A percentile compares a stretch with the other conserved stretches of the same genome.
Conservation (phyloP, 345 rosid species). For the Lepidium sativum region DNA sequence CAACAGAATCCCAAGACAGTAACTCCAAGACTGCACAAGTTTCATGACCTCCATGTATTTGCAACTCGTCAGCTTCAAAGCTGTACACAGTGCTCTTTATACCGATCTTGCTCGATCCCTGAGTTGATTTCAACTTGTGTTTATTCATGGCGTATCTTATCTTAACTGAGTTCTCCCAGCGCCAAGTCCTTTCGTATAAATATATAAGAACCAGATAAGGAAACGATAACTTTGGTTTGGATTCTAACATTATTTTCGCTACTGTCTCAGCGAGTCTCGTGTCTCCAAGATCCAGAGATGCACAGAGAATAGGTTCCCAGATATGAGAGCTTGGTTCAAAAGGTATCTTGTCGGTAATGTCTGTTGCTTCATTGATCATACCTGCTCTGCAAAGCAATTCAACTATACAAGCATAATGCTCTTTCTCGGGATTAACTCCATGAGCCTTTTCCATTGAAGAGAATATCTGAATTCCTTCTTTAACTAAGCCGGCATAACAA, state of each 20-base stretch:
- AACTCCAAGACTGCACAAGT: slow-evolving; percentile 32
- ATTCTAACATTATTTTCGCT: slow-evolving; percentile 39
- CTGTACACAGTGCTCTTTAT: slow-evolving; percentile 29
- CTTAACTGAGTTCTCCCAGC: slow-evolving; percentile 56
- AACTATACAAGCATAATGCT: slow-evolving; percentile 51
- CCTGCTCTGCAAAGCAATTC: slow-evolving; percentile 44
- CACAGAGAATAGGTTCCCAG: slow-evolving; percentile 40
- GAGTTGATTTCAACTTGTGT: slow-evolving; percentile 18
- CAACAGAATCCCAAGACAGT: slow-evolving; percentile 42
- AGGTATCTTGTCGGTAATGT: slow-evolving; percentile 37
- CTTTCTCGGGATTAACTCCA: slow-evolving; percentile 34
- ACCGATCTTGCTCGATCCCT: slow-evolving; percentile 56
- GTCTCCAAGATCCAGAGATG: slow-evolving; percentile 31
- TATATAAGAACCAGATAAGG: slow-evolving; percentile 43
- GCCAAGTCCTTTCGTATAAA: slow-evolving; percentile 45
- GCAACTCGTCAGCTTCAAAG: slow-evolving; percentile 43
- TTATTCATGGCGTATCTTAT: slow-evolving; percentile 37
- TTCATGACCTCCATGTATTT: slow-evolving; percentile 43
- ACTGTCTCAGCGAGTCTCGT: slow-evolving; percentile 32
- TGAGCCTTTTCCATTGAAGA: slow-evolving; percentile 40
- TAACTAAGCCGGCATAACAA: slow-evolving; percentile 38
- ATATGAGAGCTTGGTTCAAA: slow-evolving; percentile 34
- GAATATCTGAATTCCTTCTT: slow-evolving; percentile 44
- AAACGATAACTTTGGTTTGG: slow-evolving; percentile 34
- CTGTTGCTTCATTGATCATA: slow-evolving; percentile 37